Evolutionary conservation across 148 eudicot genomes (phyloP).

Genomic region (Fagopyrum esculentum): DNA sequence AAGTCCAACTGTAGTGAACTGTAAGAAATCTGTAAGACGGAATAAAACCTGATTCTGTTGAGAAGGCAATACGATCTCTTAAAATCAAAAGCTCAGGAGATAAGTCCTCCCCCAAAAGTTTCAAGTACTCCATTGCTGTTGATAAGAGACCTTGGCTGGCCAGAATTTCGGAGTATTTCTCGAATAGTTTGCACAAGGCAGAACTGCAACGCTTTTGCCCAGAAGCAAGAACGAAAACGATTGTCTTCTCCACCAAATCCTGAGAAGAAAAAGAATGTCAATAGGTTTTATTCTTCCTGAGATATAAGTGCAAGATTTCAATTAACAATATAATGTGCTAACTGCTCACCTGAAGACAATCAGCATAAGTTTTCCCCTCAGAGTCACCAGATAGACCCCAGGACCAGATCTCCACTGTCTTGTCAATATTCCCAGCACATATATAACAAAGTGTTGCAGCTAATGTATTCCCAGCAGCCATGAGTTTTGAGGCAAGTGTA

Average conservation of each 20-base stretch:
- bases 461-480: conserved; percentile 61
- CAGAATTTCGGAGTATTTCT: conserved; percentile 91
- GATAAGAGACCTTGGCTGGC: conserved; percentile 96
- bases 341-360: conserved; percentile 69
- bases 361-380: conserved; percentile 75
- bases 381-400: conserved; percentile 45
- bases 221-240: conserved; percentile 83
- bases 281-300: not conserved
- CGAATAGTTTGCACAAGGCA: conserved; percentile 82
- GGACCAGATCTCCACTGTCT: conserved; percentile 92
- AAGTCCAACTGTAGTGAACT: not conserved
- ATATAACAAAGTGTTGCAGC: conserved; percentile 93
- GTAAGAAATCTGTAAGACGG: not conserved
- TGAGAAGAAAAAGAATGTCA: conserved; percentile 16
- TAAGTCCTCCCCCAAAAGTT: conserved; percentile 80
- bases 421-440: conserved; percentile 94
- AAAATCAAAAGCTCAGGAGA: conserved; percentile 81
- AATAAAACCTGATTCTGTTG: conserved; percentile 60
- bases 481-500: conserved; percentile 81
- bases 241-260: conserved; percentile 99
- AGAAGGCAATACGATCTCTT: conserved; percentile 72
- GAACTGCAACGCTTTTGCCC: conserved; percentile 91
- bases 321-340: not conserved
- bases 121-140: conserved; percentile 85
- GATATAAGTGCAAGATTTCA: not conserved